A percentile compares a stretch with the other conserved stretches of the same genome.
These are phyloP conservation scores for Noccaea bulbosa DNA, from an alignment of 345 rosid genomes.

Conservation along the genomic window DNA sequence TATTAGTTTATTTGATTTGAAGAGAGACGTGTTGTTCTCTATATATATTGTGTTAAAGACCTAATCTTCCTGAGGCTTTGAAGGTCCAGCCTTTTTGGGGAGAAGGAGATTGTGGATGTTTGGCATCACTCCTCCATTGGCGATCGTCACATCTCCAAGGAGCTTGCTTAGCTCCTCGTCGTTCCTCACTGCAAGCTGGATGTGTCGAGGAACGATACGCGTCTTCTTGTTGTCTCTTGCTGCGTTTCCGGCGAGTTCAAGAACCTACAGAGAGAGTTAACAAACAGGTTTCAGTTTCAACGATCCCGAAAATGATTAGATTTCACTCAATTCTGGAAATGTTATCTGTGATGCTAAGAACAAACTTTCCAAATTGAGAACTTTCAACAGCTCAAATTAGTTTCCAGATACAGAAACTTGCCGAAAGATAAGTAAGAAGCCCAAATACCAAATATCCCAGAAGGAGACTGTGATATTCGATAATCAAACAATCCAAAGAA, in stretches of 20 bases:
- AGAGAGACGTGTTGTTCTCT: constrained; percentile 22
- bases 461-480: background rate
- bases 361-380: background rate
- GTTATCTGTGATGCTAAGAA: background rate
- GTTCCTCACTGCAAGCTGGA: constrained; percentile 84
- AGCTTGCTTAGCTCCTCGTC: constrained; percentile 98
- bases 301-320: background rate
- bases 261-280: constrained; percentile 50
- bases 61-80: constrained; percentile 62
- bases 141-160: constrained; percentile 90
- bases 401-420: background rate
- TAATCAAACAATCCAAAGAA: background rate
- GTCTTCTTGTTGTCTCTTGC: constrained; percentile 95
- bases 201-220: constrained; percentile 88
- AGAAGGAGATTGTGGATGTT: constrained; percentile 94
- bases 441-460: background rate
- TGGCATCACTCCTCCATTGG: constrained; percentile 97
- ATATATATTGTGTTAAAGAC: background rate
- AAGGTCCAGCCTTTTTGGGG: constrained; percentile 82
- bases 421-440: background rate
- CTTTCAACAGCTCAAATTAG: background rate
- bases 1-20: constrained; percentile 11
- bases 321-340: background rate
- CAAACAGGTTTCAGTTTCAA: background rate
- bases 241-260: constrained; percentile 89